A percentile compares a stretch with the other conserved stretches of the same genome.
phyloP scores from a whole-genome alignment of 345 rosid genomes.

The Noccaea caerulescens region DNA sequence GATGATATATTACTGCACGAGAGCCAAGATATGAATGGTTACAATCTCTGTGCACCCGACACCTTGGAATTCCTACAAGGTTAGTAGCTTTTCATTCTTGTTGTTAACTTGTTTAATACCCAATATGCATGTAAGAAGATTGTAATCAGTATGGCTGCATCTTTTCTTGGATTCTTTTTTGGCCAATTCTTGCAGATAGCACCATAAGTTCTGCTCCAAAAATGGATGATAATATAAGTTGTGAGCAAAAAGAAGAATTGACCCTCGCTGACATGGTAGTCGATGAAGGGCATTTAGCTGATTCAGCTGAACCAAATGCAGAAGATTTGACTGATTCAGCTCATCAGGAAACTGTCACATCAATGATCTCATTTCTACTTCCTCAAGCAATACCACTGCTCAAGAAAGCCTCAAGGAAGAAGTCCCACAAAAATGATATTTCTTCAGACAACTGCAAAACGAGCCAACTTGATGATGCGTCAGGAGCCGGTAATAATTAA shows the following conservation, averaged over 20 bases:
- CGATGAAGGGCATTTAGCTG: slow-evolving; percentile 48
- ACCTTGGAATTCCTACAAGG: slow-evolving; percentile 65
- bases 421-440: slow-evolving; percentile 33
- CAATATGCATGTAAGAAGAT: slow-evolving; percentile 27
- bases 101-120: slow-evolving; percentile 17
- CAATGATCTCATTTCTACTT: slow-evolving; percentile 86
- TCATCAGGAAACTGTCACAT: slow-evolving; percentile 60
- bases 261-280: slow-evolving; percentile 37
- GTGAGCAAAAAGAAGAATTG: slow-evolving; percentile 44
- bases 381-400: slow-evolving; percentile 94
- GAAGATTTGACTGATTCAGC: slow-evolving; percentile 57
- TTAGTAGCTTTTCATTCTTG: slow-evolving; percentile 45
- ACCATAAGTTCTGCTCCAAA: slow-evolving; percentile 41
- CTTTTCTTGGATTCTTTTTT: slow-evolving; percentile 18
- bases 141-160: slow-evolving; percentile 23
- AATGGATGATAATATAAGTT: slow-evolving; percentile 30
- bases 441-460: slow-evolving; percentile 40
- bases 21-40: slow-evolving; percentile 36
- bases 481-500: slow-evolving; percentile 46
- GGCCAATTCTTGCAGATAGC: slow-evolving; percentile 49
- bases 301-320: slow-evolving; percentile 49
- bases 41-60: slow-evolving; percentile 64
- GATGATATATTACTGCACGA: slow-evolving; percentile 43
- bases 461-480: slow-evolving; percentile 38
- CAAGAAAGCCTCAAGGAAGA: slow-evolving; percentile 53